Evolutionary conservation across 257 asterid genomes (phyloP), one percentile per base, ranked within the genome.

Genomic region (Scutellaria barbata): DNA sequence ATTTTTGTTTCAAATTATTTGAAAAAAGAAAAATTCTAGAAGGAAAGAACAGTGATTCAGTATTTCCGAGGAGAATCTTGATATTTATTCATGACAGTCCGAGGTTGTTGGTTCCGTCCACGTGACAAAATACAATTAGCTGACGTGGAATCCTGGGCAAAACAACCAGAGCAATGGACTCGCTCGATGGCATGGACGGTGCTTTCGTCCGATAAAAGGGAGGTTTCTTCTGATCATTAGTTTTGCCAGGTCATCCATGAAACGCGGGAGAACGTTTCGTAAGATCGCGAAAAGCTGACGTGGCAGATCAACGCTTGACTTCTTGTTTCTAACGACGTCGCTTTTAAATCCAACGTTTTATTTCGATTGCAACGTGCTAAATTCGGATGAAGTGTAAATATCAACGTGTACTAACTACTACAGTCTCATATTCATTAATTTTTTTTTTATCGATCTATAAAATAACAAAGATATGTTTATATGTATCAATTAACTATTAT

Each of bases 131-230:
- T 22, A 25, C 7, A 47, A 47, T 33, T 17, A 77, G 83, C 68
- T 81, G 83, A 80, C 20, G 17, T 82, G 83, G 79, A 30, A 40
- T 7, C 16, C 6, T 48, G 63, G 52, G 75, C 68, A 56, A 25
- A 59, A 57, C 47, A 68, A 68, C 7, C 47, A 45, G 40, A 51
- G 79, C 89, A 42, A 22, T 53, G 61, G 86, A 84, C 89, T 82
- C 87, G 89, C 68, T 82, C 87, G 58, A 72, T 53, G 61, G 66
- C 60, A 52, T 12, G 51, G 37, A 7, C 64, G 14, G 66, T 66
- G 59, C 60, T 72, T 72, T 5, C 10, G 69, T 6, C 63, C 67
- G 55, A 35, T 7, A 35, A 13, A 10, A 18, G 14, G 4, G 68
- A 68, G 72, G 35, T 48, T 22, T 37, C 12, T n/a, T 17, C 4